Percentiles rank a stretch among this genome's conserved stretches.
These are phyloP conservation scores for Iberis pinnata DNA, from an alignment of 345 rosid species.

Conservation along the genomic window DNA sequence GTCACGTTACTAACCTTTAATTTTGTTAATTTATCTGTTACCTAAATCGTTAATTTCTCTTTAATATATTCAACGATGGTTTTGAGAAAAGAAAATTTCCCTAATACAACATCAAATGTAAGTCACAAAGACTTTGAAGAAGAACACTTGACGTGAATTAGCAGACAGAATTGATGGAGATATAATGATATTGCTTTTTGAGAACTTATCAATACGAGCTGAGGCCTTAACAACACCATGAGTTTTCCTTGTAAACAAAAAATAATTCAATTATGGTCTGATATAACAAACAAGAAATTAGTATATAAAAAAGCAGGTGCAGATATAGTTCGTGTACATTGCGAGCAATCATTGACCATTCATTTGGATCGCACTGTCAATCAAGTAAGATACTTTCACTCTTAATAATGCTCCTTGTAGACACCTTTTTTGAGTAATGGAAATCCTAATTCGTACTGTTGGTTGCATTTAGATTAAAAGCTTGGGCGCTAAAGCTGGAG, in stretches of 20 bases:
- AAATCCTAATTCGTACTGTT: not conserved
- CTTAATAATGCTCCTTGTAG: not conserved
- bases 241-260: slow-evolving; percentile 39
- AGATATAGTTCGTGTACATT: slow-evolving; percentile 85
- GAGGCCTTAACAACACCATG: slow-evolving; percentile 61
- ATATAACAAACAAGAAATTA: no score
- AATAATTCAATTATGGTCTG: no score
- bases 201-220: slow-evolving; percentile 80
- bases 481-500: slow-evolving; percentile 94
- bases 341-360: slow-evolving; percentile 83
- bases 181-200: slow-evolving; percentile 72
- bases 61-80: no score
- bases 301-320: slow-evolving; percentile 98
- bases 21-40: no score
- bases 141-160: no score
- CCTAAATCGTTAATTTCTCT: no score
- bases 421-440: not conserved
- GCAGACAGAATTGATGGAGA: slow-evolving; percentile 91
- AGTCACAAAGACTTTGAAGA: no score
- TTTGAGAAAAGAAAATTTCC: no score
- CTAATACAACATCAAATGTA: no score
- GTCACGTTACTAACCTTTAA: no score
- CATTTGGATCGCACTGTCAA: slow-evolving; percentile 82
- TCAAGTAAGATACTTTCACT: slow-evolving; percentile 41
- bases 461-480: slow-evolving; percentile 48